Conservation (phyloP, 805 yeast genomes). For the Maudiozyma bulderi region DNA sequence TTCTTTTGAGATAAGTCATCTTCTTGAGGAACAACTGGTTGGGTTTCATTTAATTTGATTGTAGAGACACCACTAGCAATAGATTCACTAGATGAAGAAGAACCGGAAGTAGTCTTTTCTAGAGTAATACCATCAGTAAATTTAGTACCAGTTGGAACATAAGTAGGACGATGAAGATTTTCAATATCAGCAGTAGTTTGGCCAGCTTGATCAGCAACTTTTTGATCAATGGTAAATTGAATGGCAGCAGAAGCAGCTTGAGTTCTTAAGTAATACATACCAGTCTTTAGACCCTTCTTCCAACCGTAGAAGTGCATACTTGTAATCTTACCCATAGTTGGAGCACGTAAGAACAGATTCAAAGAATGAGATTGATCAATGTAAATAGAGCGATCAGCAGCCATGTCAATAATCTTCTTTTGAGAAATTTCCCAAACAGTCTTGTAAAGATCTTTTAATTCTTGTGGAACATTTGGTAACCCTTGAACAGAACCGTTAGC, state of each 20-base stretch:
- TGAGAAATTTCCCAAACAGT: conserved; percentile 96
- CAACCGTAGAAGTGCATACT: conserved; percentile 97
- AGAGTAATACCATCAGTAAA: conserved; percentile 5
- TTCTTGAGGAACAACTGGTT: conserved; percentile 15
- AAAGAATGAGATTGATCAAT: conserved; percentile 88
- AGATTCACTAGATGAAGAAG: conserved; percentile 25
- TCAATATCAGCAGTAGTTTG: conserved; percentile 9
- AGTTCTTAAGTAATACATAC: conserved; percentile 92
- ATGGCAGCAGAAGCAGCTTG: conserved; percentile 96
- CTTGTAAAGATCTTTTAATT: conserved; percentile 66
- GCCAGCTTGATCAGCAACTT: conserved; percentile 46
- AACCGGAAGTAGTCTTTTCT: conserved; percentile 18
- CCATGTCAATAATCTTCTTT: conserved; percentile 70
- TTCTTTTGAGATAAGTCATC: neutral
- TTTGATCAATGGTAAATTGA: conserved; percentile 68
- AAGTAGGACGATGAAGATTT: conserved; percentile 32
- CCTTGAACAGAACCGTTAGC: conserved; percentile 78
- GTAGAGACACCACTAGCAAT: conserved; percentile 2
- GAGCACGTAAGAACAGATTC: conserved; percentile 74
- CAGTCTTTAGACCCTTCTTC: conserved; percentile 94
- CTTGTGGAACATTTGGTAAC: conserved; percentile 60
- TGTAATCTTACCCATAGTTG: conserved; percentile 91
- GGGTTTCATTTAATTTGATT: conserved; percentile 16
- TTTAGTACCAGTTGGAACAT: conserved; percentile 16
- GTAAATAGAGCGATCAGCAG: conserved; percentile 73